Evolutionary conservation across 1,284 basidiomycete species (phyloP), one percentile per base, ranked within the genome.

Genomic region (Malassezia pachydermatis): DNA sequence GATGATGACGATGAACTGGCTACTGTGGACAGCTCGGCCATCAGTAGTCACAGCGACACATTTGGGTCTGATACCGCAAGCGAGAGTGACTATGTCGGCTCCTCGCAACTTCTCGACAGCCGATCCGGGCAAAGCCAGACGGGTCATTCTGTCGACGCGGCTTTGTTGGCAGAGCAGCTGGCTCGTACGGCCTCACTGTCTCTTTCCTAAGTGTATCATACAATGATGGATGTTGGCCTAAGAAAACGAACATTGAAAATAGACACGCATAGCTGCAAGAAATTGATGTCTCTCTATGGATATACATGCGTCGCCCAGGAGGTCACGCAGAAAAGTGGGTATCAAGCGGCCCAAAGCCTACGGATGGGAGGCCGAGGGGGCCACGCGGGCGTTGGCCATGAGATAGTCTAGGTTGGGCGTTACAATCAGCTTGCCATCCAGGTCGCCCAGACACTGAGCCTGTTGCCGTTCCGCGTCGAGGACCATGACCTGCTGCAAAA

Each of bases 401-500:
- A 94, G 75, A 2, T 79, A 74, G 44, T 89, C 84, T 7, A 94
- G 76, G 63, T 94, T 81, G 0, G 89, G 89, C 2, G 86, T 85
- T 39, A 84, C 84, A 30, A 86, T 78, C 60, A 89, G 92, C 50
- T 84, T 80, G 65, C 84, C 83, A 74, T 84, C 82, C 41, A 94
- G 78, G 67, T 89, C 84, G 23, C 89, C 89, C 0, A 94, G 74
- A 5, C 88, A 79, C 30, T 78, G 78, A 11, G 89, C 75, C 8
- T 75, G 76, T 57, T 81, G 81, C 23, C 76, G 74, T 37, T 71
- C 71, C 39, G 75, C 64, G 70, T 94, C 83, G 37, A 92, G 66
- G 58, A 83, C 78, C 38, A 87, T 82, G 6, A 86, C 82, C 56
- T 92, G 86, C 68, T 94, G 87, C 8, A 92, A 77, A 73, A 94